Base-by-base conservation (phyloP, 495 filamentous ascomycete genomes). In the Cladorrhinum samala region DNA sequence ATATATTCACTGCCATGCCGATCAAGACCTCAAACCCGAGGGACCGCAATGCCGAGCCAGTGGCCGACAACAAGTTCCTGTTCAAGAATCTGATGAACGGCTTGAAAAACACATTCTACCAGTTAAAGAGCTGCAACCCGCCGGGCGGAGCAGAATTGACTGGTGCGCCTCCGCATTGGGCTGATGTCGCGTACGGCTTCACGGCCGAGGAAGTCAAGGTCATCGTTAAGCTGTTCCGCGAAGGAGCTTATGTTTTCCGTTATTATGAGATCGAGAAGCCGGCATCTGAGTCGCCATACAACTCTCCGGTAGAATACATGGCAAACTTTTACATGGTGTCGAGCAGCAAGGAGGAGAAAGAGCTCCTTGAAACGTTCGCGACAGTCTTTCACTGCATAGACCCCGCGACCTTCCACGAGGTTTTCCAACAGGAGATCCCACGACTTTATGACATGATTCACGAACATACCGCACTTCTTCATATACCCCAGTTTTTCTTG, bases 11-110 rank as follows among this genome's bases (percentile, higher is more conserved):
- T 39, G 94, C 94, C 7, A 93, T 89, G 59, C 94, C 94, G 1
- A 97, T 99, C 69, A 96, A 94, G 70, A 91, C 88, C 0, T 89
- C 90, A 2, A 96, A 89, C 61, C 91, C 93, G 9, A 83, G 93
- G 17, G 94, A 99, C 59, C 83, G 93, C 23, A 88, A 83, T 37
- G 84, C 87, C 13, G 91, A 96, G 67, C 92, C 94, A 0, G 89
- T 97, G n/a, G 84, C 86, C 20, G 94, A 99, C 65, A 99, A 97
- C 69, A 93, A 97, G 59, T 99, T 97, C 62, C 72, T 99, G 1
- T 97, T 99, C 74, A 94, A 89, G 70, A 99, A 96, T 58, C 73
- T 99, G n/a, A 87, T 99, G 74, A 94, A 94, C 61, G 94, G 94
- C 0, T 71, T 99, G 9, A 99, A 97, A 66, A 95, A 89, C 61